These are phyloP conservation scores for Suillus subaureus DNA, from an alignment of 768 basidiomycete species.

Conservation along the genomic window DNA sequence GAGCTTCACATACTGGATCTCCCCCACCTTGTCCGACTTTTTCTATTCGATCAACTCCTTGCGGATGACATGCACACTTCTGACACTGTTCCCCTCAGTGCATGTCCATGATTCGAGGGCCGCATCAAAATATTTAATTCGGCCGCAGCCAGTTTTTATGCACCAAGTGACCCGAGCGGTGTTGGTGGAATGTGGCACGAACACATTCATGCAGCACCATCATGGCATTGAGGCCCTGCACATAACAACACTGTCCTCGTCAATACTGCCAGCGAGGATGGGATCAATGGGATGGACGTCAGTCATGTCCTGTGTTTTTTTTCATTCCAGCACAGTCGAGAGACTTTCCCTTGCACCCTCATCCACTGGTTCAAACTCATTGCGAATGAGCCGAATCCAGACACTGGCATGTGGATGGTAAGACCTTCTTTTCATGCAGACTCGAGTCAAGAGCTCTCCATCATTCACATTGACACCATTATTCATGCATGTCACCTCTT, in stretches of 20 bases:
- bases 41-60: not conserved
- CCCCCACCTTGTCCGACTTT: not conserved
- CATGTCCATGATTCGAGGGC: not conserved
- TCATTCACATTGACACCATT: not conserved
- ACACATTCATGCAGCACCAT: not conserved
- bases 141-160: not conserved
- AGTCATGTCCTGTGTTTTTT: not conserved
- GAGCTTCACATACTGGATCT: not conserved
- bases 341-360: not conserved
- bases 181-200: not conserved
- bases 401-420: not conserved
- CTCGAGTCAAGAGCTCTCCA: not conserved
- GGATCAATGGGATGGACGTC: not conserved
- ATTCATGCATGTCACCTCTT: not conserved
- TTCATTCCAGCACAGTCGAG: not conserved
- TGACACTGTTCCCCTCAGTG: not conserved
- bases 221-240: not conserved
- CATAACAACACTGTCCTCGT: not conserved
- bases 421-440: not conserved
- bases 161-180: not conserved
- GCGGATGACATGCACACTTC: not conserved
- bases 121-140: not conserved
- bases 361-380: not conserved
- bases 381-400: not conserved
- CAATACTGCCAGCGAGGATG: not conserved